Percentiles rank a stretch among this genome's conserved stretches.
Evolutionary conservation across 2,329 filamentous ascomycete genomes (phyloP).

Genomic region (Diaporthe longicolla): DNA sequence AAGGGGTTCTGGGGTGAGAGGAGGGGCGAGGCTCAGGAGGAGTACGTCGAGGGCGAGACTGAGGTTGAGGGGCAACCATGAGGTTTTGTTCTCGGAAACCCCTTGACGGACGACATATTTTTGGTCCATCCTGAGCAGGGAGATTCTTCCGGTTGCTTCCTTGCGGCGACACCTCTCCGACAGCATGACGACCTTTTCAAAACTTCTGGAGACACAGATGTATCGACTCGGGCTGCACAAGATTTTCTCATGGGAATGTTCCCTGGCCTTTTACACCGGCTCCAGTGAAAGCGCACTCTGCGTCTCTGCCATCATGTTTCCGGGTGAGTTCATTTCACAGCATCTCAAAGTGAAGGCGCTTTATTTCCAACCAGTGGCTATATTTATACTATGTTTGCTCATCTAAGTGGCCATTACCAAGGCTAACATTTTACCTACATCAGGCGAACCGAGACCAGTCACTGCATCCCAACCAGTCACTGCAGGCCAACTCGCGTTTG

Average conservation of each 20-base stretch:
- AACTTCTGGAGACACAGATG: not conserved
- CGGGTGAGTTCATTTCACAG: not conserved
- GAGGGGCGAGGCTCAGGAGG: conserved; percentile 52
- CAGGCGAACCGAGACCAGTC: conserved; percentile 20
- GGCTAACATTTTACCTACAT: conserved; percentile 24
- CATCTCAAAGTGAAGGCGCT: too few relatives aligned
- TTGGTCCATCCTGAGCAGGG: not conserved
- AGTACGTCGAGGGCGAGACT: not conserved
- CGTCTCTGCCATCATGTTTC: not conserved
- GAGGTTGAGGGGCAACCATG: not conserved
- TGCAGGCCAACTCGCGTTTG: conserved; percentile 27
- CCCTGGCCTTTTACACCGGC: too few relatives aligned
- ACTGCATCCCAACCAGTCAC: conserved; percentile 21
- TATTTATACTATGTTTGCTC: not conserved
- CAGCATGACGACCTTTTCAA: not conserved
- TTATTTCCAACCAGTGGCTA: not conserved
- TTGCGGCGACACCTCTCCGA: not conserved
- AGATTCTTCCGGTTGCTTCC: not conserved
- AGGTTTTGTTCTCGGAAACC: not conserved
- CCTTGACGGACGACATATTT: not conserved
- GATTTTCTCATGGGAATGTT: not conserved
- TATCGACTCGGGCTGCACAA: not conserved
- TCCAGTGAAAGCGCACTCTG: not conserved
- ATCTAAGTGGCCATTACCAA: not conserved
- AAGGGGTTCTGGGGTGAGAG: conserved; percentile 75